Conservation (phyloP, 176 grass and related monocot genomes). For the Otatea glauca region DNA sequence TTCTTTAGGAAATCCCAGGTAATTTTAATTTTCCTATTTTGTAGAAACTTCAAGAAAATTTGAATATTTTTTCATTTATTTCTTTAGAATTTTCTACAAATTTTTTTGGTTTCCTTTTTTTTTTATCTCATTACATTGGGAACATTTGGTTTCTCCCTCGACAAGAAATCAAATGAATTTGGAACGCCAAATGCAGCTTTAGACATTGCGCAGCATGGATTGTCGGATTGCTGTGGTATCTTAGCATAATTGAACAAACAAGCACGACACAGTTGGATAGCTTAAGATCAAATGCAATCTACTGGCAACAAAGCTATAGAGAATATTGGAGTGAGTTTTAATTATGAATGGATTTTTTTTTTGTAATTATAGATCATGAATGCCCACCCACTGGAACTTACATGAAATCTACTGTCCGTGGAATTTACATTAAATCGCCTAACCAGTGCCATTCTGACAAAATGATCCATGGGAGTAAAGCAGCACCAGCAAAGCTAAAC, state of each 20-base stretch:
- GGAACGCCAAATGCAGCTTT: too few relatives aligned
- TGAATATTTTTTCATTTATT: too few relatives aligned
- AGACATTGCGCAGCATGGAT: too few relatives aligned
- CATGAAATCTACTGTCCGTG: not conserved
- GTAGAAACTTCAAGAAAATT: too few relatives aligned
- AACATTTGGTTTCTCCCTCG: too few relatives aligned
- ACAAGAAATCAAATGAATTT: too few relatives aligned
- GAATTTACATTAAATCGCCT: slow-evolving; percentile 6
- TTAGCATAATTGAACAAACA: not conserved
- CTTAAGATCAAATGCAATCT: not conserved
- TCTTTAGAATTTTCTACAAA: too few relatives aligned
- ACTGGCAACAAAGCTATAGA: not conserved
- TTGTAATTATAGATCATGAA: not conserved
- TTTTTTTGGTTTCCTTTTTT: too few relatives aligned
- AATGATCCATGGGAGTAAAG: not conserved
- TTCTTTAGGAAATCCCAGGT: too few relatives aligned
- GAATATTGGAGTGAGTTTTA: not conserved
- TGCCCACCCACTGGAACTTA: not conserved
- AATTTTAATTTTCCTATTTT: too few relatives aligned
- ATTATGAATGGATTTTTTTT: not conserved
- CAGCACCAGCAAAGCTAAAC: not conserved
- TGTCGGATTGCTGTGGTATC: not conserved
- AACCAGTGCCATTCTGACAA: not conserved
- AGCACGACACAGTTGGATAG: not conserved
- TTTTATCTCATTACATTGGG: too few relatives aligned